Evolutionary conservation across 2,329 filamentous ascomycete genomes (phyloP).

Genomic region (Fusarium robinianum): DNA sequence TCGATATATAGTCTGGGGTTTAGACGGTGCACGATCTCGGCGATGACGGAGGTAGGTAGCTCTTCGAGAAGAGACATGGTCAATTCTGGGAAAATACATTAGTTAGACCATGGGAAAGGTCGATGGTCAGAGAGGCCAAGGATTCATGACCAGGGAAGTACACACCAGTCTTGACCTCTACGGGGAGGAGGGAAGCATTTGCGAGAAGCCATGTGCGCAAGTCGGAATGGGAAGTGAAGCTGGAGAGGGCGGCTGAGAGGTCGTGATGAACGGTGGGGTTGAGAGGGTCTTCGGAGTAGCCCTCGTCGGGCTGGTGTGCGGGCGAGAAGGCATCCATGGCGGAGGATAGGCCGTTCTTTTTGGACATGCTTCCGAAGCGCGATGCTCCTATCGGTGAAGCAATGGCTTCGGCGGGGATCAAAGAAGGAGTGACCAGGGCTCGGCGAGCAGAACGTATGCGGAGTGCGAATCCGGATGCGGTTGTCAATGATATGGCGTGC

Average conservation of each 20-base stretch:
- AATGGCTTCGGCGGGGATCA: conserved; percentile 4
- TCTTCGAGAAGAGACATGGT: conserved; percentile 78
- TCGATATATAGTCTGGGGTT: conserved; percentile 90
- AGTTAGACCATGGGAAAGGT: conserved; percentile 10
- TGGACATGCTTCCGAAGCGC: conserved; percentile 37
- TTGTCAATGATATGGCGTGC: neutral
- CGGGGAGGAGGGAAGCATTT: conserved; percentile 55
- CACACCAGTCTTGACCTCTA: conserved; percentile 55
- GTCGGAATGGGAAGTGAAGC: conserved; percentile 48
- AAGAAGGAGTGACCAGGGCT: neutral
- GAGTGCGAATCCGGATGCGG: conserved; percentile 1
- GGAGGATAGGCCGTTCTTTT: conserved; percentile 33
- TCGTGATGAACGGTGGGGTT: conserved; percentile 47
- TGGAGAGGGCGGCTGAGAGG: conserved; percentile 41
- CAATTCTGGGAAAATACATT: conserved; percentile 62
- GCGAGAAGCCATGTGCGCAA: conserved; percentile 55
- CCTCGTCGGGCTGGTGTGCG: conserved; percentile 73
- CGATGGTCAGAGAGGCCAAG: neutral
- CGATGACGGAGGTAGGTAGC: conserved; percentile 78
- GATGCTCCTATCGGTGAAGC: conserved; percentile 25
- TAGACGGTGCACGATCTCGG: conserved; percentile 77
- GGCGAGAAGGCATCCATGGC: conserved; percentile 57
- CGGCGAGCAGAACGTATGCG: conserved; percentile 5
- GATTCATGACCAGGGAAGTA: too few relatives aligned
- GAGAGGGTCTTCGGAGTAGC: conserved; percentile 79